These are phyloP conservation scores for Kandelia obovata DNA, from an alignment of 345 rosid species.

Conservation along the genomic window DNA sequence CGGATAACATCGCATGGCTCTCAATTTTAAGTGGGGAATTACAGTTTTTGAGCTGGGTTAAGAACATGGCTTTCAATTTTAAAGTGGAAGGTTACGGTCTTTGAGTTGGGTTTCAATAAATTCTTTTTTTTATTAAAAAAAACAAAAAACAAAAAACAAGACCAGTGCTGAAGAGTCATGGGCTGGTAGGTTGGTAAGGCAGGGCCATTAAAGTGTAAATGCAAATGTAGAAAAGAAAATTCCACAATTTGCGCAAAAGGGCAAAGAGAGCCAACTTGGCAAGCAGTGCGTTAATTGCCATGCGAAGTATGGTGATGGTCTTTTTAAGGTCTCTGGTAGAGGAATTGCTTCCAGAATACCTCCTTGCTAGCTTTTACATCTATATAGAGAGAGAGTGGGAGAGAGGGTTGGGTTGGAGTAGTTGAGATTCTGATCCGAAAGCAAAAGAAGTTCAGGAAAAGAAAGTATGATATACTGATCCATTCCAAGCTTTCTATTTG, in stretches of 20 bases:
- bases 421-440: slow-evolving; percentile 44
- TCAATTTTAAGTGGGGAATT: too few species aligned
- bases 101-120: too few species aligned
- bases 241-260: slow-evolving; percentile 22
- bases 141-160: too few species aligned
- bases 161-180: too few species aligned
- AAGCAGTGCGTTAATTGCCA: slow-evolving; percentile 9
- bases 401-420: slow-evolving; percentile 22
- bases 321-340: slow-evolving; percentile 15
- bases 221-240: too few species aligned
- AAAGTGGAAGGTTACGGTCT: too few species aligned
- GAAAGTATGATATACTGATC: slow-evolving; percentile 23
- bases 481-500: slow-evolving; percentile 33
- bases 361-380: slow-evolving; percentile 4
- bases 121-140: too few species aligned
- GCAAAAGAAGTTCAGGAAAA: slow-evolving; percentile 16
- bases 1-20: too few species aligned
- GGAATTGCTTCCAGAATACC: slow-evolving; percentile 23
- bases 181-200: too few species aligned
- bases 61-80: too few species aligned
- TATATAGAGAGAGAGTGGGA: slow-evolving; percentile 3
- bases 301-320: not conserved
- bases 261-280: slow-evolving; percentile 16
- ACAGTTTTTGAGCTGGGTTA: too few species aligned
- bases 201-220: too few species aligned